Evolutionary conservation across 495 filamentous ascomycete genomes (phyloP).

Genomic region (Aeminium ludgeri): DNA sequence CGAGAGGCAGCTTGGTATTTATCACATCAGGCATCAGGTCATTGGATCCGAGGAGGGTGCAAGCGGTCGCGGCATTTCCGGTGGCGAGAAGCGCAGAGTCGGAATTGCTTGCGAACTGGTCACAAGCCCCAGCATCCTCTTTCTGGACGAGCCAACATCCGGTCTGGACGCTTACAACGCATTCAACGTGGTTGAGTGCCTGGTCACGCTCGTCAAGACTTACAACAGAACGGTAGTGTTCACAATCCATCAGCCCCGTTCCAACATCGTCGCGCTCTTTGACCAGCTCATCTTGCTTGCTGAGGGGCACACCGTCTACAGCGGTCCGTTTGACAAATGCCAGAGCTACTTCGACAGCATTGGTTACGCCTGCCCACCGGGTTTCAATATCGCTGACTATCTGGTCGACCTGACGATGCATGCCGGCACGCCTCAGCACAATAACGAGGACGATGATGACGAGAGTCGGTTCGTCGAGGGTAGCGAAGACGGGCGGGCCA

Average conservation of each 20-base stretch:
- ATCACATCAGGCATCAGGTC: constrained; percentile 76
- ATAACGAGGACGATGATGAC: constrained; percentile 39
- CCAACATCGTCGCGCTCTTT: constrained; percentile 98
- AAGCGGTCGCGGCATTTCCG: constrained; percentile 75
- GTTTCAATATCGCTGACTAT: constrained; percentile 98
- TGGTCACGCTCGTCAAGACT: constrained; percentile 85
- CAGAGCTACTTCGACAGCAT: constrained; percentile 84
- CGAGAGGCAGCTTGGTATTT: constrained; percentile 85
- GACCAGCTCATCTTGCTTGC: constrained; percentile 84
- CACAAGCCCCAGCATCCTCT: constrained; percentile 91
- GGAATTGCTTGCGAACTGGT: constrained; percentile 96
- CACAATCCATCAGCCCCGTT: constrained; percentile 96
- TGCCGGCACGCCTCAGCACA: constrained; percentile 42
- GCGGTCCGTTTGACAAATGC: constrained; percentile 73
- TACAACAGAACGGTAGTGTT: constrained; percentile 95
- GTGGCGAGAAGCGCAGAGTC: constrained; percentile 88
- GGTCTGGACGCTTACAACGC: constrained; percentile 92
- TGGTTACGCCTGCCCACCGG: constrained; percentile 81
- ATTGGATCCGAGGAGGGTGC: constrained; percentile 97
- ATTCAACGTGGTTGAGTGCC: constrained; percentile 90
- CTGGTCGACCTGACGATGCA: constrained; percentile 97
- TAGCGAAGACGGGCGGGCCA: constrained; percentile 35
- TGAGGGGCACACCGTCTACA: constrained; percentile 79
- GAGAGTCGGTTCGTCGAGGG: constrained; percentile 20
- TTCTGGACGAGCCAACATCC: constrained; percentile 92